Conservation (phyloP, 345 rosid genomes). For the Salix exigua region DNA sequence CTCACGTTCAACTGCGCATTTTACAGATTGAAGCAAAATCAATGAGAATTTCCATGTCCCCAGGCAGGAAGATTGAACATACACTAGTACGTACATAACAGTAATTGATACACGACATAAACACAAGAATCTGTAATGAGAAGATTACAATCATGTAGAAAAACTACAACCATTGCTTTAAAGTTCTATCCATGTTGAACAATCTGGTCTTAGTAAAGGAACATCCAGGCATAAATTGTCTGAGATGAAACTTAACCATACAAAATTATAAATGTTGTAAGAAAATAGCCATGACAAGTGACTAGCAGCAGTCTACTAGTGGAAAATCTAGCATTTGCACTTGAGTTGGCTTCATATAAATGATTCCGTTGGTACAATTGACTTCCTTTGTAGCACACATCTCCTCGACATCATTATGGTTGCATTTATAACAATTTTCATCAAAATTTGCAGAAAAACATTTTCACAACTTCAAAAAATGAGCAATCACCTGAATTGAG, state of each 20-base stretch:
- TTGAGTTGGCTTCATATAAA: background rate
- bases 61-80: conserved; percentile 4
- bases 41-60: conserved; percentile 6
- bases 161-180: background rate
- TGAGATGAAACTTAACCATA: background rate
- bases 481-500: background rate
- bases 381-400: background rate
- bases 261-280: no score
- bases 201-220: background rate
- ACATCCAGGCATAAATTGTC: background rate
- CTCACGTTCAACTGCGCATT: conserved; percentile 76
- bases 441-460: background rate
- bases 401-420: background rate
- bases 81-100: conserved; percentile 9
- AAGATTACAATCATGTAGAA: background rate
- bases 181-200: background rate
- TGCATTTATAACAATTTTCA: background rate
- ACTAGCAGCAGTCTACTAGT: background rate
- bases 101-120: background rate
- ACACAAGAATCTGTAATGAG: no score
- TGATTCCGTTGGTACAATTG: background rate
- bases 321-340: background rate
- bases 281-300: no score
- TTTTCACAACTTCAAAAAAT: background rate
- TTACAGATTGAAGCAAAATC: conserved; percentile 20